Percentiles rank a stretch among this genome's conserved stretches.
These are phyloP conservation scores for Zygotorulaspora chibaensis DNA, from an alignment of 805 yeast species.

Conservation along the genomic window DNA sequence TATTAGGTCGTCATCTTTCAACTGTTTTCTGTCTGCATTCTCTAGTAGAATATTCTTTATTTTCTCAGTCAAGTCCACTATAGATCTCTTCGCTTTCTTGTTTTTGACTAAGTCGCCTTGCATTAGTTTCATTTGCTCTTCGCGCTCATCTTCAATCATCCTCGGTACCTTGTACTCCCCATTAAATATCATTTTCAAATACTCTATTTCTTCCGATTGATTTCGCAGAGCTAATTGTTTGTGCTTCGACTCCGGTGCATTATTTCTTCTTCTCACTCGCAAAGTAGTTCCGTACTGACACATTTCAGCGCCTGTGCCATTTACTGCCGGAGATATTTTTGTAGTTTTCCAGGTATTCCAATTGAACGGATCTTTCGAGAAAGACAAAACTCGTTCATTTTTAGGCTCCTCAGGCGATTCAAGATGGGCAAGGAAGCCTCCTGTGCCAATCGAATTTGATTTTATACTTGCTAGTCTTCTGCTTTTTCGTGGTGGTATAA, in stretches of 20 bases:
- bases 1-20: conserved; percentile 22
- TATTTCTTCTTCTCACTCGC: conserved; percentile 18
- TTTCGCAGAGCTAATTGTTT: conserved; percentile 16
- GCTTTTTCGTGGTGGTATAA: conserved; percentile 5
- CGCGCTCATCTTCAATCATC: conserved; percentile 25
- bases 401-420: conserved; percentile 1
- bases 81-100: conserved; percentile 16
- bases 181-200: conserved; percentile 33
- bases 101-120: conserved; percentile 18
- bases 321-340: conserved; percentile 36
- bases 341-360: conserved; percentile 29
- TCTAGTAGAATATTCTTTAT: conserved; percentile 24
- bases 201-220: conserved; percentile 27
- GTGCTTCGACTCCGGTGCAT: conserved; percentile 7
- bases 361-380: conserved; percentile 30
- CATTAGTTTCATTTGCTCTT: conserved; percentile 22
- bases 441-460: background rate
- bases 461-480: conserved; percentile 1
- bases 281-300: conserved; percentile 38
- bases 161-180: conserved; percentile 38
- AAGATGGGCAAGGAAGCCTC: background rate
- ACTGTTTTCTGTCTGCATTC: conserved; percentile 7
- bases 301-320: background rate
- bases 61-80: conserved; percentile 27
- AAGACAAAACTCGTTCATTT: conserved; percentile 3